Percentiles rank a stretch among this genome's conserved stretches.
Evolutionary conservation across 1,139 yeast species (phyloP).

Genomic region (Debaryomyces fabryi): DNA sequence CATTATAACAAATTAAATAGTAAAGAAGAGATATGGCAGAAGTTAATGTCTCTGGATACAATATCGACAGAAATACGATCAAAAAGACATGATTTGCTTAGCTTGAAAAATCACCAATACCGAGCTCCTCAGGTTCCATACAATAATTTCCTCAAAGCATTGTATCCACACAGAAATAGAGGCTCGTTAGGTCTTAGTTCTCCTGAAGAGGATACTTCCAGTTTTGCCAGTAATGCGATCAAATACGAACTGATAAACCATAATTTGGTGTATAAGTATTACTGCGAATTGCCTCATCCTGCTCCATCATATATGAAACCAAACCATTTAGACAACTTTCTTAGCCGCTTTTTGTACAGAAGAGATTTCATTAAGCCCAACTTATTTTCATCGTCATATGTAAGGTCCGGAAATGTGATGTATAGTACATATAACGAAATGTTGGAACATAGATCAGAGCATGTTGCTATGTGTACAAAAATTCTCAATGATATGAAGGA

Average conservation of each 20-base stretch:
- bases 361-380: constrained; percentile 28
- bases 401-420: background rate
- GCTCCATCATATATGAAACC: constrained; percentile 35
- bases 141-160: constrained; percentile 29
- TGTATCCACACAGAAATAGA: constrained; percentile 33
- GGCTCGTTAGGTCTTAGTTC: constrained; percentile 13
- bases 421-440: constrained; percentile 19
- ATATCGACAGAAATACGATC: background rate
- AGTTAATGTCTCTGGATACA: background rate
- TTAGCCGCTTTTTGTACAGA: constrained; percentile 28
- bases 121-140: constrained; percentile 16
- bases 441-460: constrained; percentile 21
- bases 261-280: constrained; percentile 32
- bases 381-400: constrained; percentile 17
- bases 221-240: constrained; percentile 12
- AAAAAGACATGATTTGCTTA: background rate
- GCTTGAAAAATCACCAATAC: constrained; percentile 9
- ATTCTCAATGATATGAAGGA: constrained; percentile 31
- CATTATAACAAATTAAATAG: background rate
- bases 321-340: constrained; percentile 41
- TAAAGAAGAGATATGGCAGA: constrained; percentile 4
- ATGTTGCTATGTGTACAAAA: constrained; percentile 24
- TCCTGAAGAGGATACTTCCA: background rate
- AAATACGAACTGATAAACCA: constrained; percentile 29
- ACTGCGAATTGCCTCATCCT: constrained; percentile 38